Percentiles rank a stretch among this genome's conserved stretches.
Evolutionary conservation across 164 flowering plant genomes (phyloP).

Genomic region (Sextonia rubra): DNA sequence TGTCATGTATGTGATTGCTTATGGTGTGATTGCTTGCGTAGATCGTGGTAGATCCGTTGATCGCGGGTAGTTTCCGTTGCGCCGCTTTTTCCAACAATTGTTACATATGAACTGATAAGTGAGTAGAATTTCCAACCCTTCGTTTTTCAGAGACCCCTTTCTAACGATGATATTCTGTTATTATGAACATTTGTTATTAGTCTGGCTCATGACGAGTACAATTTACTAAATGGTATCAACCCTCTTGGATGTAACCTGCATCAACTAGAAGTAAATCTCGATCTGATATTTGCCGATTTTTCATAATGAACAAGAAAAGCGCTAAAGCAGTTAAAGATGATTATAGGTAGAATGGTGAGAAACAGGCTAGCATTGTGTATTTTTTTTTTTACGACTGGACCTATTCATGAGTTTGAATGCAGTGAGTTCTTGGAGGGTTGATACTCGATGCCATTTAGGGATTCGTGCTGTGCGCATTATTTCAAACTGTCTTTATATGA

Average conservation of each 20-base stretch:
- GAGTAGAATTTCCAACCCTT: conserved; percentile 16
- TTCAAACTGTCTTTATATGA: background rate
- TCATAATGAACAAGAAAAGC: background rate
- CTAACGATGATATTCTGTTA: background rate
- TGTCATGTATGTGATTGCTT: no score
- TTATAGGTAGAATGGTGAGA: no score
- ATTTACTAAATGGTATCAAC: no score
- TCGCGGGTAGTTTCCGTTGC: no score
- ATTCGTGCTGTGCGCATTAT: background rate
- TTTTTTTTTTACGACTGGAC: background rate
- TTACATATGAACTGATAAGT: conserved; percentile 83
- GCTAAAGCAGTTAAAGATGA: no score
- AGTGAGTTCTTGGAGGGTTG: background rate
- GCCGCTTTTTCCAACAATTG: no score
- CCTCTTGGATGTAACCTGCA: background rate
- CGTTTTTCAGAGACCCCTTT: background rate
- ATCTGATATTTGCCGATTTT: background rate
- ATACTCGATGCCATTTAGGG: background rate
- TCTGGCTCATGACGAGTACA: background rate
- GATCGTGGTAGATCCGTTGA: no score
- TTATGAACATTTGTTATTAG: background rate
- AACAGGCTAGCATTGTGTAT: no score
- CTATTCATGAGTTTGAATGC: background rate
- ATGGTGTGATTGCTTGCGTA: no score
- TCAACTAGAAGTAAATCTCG: background rate